A percentile compares a stretch with the other conserved stretches of the same genome.
These are phyloP conservation scores for Aspergillus viridinutans DNA, from an alignment of 2,329 filamentous ascomycete species.

Conservation along the genomic window DNA sequence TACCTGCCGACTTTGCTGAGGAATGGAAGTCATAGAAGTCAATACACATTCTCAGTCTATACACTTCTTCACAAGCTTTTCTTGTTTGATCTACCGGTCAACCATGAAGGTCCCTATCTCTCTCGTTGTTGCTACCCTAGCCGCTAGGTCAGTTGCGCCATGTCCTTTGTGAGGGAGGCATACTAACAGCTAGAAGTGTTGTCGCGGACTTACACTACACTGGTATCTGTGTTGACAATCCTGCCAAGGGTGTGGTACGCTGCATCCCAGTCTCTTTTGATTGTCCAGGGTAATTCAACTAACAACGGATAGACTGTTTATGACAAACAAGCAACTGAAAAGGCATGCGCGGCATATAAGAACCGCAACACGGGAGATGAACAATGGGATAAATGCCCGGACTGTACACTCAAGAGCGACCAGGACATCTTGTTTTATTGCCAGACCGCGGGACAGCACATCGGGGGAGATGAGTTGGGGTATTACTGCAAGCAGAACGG, in stretches of 20 bases:
- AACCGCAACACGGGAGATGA: conserved; percentile 18
- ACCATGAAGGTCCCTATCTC: conserved; percentile 3
- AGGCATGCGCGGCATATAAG: conserved; percentile 16
- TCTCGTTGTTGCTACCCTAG: conserved; percentile 5
- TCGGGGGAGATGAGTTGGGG: conserved; percentile 18
- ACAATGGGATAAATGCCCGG: conserved; percentile 19
- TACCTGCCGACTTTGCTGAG: no score
- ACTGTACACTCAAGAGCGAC: conserved; percentile 14
- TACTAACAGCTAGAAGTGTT: no score
- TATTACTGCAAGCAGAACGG: conserved; percentile 19
- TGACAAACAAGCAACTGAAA: conserved; percentile 13
- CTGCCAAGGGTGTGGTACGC: no score
- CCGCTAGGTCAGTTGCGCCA: conserved; percentile 1
- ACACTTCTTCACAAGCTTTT: no score
- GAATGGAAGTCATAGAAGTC: no score
- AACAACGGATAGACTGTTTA: conserved; percentile 9
- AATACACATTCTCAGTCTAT: no score
- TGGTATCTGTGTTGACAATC: no score
- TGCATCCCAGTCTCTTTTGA: no score
- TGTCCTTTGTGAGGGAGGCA: background rate
- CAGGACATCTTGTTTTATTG: conserved; percentile 16
- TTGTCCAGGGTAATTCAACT: background rate
- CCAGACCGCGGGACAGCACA: conserved; percentile 16
- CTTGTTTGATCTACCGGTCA: no score
- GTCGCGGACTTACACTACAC: no score